Evolutionary conservation across 2,329 filamentous ascomycete species (phyloP), one percentile per base, ranked within the genome.

Genomic region (Fusarium sp.): DNA sequence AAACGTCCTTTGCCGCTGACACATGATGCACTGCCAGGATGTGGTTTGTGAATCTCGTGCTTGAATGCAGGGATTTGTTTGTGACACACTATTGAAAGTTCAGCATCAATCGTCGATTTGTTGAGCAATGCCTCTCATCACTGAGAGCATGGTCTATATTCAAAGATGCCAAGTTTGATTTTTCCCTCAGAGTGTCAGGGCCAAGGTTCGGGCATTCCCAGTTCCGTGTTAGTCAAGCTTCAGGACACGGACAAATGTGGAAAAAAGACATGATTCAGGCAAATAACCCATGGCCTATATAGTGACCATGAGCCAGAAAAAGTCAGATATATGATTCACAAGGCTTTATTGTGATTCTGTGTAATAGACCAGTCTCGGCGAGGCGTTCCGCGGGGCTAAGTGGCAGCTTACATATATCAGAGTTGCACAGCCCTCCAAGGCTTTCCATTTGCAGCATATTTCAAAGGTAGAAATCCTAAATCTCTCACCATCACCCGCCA

Each of bases 381-480:
- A 59, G 56, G 56, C 56, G 47, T 54, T 42, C 59, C 56, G 56
- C 56, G 56, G 56, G 56, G 56, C 56, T 51, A 36, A 41, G 54
- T 44, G 53, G 45, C 40, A 52, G 55, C 54, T 58, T 58, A 58
- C 55, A 32, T 12, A 36, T 25, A 19, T 40, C 52, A 54, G 39
- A 26, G 25, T 51, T 58, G 56, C 56, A 59, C 56, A 59, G 56
- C 56, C 56, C 42, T 41, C 51, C 35, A 54, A 52, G 32, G 52
- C 46, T 42, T 19, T 52, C 46, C 38, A 53, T 25, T 34, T 52
- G 31, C 31, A 53, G 39, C 25, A 36, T 34, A 34, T 40, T 41
- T 38, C 54, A 59, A 26, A n/a, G 40, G 19, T 58, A 32, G 34
- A 35, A 54, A 50, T 51, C 51, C 42, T 60, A 60, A 60, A 60